Base-by-base conservation (phyloP, 139 green algal genomes). In the Chlorella ohadii region DNA sequence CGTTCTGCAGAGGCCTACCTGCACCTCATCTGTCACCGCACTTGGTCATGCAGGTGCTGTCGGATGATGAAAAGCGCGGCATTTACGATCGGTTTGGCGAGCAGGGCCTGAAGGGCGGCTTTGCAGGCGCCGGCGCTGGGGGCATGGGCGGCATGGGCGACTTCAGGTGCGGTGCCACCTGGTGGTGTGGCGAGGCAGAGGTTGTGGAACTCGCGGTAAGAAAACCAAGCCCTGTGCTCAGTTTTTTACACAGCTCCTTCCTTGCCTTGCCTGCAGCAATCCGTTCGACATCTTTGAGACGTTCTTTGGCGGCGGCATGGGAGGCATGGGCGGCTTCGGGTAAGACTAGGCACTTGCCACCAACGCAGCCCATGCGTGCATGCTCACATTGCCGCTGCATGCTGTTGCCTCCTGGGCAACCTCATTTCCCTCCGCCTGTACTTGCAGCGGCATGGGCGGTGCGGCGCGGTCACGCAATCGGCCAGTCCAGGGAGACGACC, bases 261-360 rank as follows among this genome's bases (percentile, higher is more conserved):
- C 51, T 59, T 59, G 3, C 51, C 15, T 22, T 2, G 51, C 27
- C 12, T 59, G 70, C 70, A 93, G 85, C 73, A 99, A 99, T 89
- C 97, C 97, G 28, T 99, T 99, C 82, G 97, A 99, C 86, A 88
- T 99, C 33, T 99, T 99, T 85, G 97, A 99, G 90, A 92, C 88
- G 22, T 99, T 99, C 90, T 99, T 99, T 81, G 95, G 97, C 33
- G 93, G 90, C 36, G 90, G 92, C 75, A 90, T 91, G 44, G 81
- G 81, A 36, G 92, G 93, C 76, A 91, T 94, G 87, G 91, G 90
- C 75, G 80, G 91, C 51, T 90, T 91, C 38, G 83, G 91, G 76
- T 82, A 36, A 34, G 73, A 34, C 23, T 13, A 13, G 25, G 59
- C 4, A 11, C 25, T 13, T n/a, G 7, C 59, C 7, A 39, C n/a